Conservation (phyloP, 2,329 filamentous ascomycete species). For the Lasiodiplodia gonubiensis region DNA sequence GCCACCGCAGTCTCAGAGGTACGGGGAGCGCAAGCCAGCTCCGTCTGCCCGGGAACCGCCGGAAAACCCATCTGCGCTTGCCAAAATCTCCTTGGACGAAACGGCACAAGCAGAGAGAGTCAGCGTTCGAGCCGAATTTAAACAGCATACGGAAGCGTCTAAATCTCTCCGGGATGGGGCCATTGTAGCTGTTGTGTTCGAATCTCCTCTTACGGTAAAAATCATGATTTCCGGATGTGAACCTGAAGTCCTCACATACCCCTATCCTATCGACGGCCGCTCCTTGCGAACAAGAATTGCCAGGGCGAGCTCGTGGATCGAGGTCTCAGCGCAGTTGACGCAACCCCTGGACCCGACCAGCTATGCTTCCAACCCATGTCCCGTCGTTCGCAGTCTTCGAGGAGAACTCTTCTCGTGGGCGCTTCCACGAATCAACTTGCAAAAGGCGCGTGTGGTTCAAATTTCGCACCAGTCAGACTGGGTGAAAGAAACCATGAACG, state of each 20-base stretch:
- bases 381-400: neutral
- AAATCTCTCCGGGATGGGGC: neutral
- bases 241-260: neutral
- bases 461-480: neutral
- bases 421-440: neutral
- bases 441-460: neutral
- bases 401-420: neutral
- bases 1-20: neutral
- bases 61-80: neutral
- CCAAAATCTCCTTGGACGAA: neutral
- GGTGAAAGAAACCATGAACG: neutral
- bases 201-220: neutral
- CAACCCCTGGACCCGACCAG: neutral
- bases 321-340: neutral
- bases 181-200: neutral
- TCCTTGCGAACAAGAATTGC: neutral
- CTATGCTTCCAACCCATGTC: neutral
- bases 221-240: neutral
- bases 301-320: neutral
- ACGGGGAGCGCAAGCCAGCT: neutral
- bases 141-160: neutral
- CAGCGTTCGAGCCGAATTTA: neutral
- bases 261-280: neutral
- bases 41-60: neutral
- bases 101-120: neutral